These are phyloP conservation scores for Aspergillus puulaauensis DNA, from an alignment of 2,329 filamentous ascomycete species.

Conservation along the genomic window DNA sequence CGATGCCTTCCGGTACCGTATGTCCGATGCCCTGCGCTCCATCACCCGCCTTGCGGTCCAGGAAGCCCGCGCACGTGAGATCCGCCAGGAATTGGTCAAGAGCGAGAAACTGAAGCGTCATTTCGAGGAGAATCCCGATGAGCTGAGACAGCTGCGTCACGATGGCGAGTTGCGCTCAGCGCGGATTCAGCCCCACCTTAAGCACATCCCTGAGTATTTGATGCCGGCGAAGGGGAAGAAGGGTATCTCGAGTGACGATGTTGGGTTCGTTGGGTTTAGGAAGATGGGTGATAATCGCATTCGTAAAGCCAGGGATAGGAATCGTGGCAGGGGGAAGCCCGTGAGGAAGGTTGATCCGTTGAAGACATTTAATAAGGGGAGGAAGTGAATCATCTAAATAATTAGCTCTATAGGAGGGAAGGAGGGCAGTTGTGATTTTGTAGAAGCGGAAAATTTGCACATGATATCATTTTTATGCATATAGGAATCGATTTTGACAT, in stretches of 20 bases:
- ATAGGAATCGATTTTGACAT: background rate
- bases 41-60: slow-evolving; percentile 88
- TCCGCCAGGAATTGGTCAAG: slow-evolving; percentile 86
- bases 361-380: slow-evolving; percentile 75
- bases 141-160: slow-evolving; percentile 82
- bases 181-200: slow-evolving; percentile 82
- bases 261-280: slow-evolving; percentile 72
- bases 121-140: slow-evolving; percentile 94
- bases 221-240: slow-evolving; percentile 76
- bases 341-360: slow-evolving; percentile 71
- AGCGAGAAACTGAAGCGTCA: slow-evolving; percentile 91
- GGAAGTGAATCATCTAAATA: slow-evolving; percentile 24
- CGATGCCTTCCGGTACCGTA: slow-evolving; percentile 90
- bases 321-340: slow-evolving; percentile 43
- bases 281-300: slow-evolving; percentile 53
- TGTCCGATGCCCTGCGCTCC: slow-evolving; percentile 85
- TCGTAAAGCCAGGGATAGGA: slow-evolving; percentile 49
- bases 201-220: slow-evolving; percentile 91
- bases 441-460: slow-evolving; percentile 6
- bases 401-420: background rate
- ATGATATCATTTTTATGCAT: slow-evolving; percentile 6
- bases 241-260: slow-evolving; percentile 61
- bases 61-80: slow-evolving; percentile 83
- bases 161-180: slow-evolving; percentile 84
- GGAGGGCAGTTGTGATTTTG: background rate